Base-by-base conservation (phyloP, 352 stramenopile genomes). In the Pythium myriotylum region DNA sequence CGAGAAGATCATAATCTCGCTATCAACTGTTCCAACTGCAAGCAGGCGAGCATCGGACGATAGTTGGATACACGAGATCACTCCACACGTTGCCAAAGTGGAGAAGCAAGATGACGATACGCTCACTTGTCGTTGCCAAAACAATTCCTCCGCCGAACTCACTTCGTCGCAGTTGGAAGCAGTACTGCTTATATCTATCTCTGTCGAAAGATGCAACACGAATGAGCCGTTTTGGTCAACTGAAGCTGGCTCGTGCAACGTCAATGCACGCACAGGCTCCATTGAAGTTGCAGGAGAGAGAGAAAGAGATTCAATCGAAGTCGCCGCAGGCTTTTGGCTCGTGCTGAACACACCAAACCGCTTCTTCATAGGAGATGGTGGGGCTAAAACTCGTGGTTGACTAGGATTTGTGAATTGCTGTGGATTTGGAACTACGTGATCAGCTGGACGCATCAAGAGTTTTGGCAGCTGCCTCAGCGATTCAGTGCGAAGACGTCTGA, bases 41-140 rank as follows among this genome's bases (percentile, higher is more conserved):
- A 83, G 55, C 4, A 79, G 14, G 1, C 68, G 52, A 1, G 54
- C 65, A 29, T 65, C 59, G 32, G 24, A 5, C 1, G 73, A 75
- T 0, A 84, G 14, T 12, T 79, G 56, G 2, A 81, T 45, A 26
- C 73, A 79, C n/a, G 73, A 73, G 14, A 66, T 61, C 26, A 52
- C 54, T 0, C 62, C 67, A 29, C 69, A 61, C 2, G 56, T 65
- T 2, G 70, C 52, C 0, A 72, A 59, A 16, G 49, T 51, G 7
- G 17, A 48, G 27, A 72, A 59, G n/a, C 51, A 48, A 24, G 24
- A 46, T 33, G 56, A 33, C 20, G 37, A 22, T 14, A 74, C 39
- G 29, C 61, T 19, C 26, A 62, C 29, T 14, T 54, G 43, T 4
- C 29, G 26, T 17, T 54, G 26, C 54, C 54, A 62, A 0, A 48